These are phyloP conservation scores for Gypsophila paniculata DNA, from an alignment of 179 eudicot genomes.

Conservation along the genomic window DNA sequence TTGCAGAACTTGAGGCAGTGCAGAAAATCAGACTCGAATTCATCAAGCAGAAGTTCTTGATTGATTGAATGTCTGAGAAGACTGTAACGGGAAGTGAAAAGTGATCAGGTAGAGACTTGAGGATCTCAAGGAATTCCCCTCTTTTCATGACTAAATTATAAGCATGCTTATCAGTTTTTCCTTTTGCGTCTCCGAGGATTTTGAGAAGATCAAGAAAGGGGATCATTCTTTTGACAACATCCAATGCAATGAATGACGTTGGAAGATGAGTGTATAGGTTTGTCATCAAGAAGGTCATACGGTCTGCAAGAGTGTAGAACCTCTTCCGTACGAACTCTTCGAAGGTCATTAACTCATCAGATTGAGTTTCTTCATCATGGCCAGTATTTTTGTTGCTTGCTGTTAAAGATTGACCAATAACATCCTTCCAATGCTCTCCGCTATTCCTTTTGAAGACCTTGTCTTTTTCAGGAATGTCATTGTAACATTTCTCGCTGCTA, in stretches of 20 bases:
- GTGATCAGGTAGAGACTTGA: constrained; percentile 32
- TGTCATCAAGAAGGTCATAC: constrained; percentile 24
- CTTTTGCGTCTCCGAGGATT: constrained; percentile 19
- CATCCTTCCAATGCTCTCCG: constrained; percentile 27
- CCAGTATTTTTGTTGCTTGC: constrained; percentile 19
- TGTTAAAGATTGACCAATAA: constrained; percentile 27
- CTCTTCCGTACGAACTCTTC: constrained; percentile 42
- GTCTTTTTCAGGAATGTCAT: constrained; percentile 7
- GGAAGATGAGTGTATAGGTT: constrained; percentile 59
- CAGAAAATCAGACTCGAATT: constrained; percentile 52
- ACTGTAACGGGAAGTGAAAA: constrained; percentile 4
- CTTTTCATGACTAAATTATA: constrained; percentile 17
- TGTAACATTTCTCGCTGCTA: not conserved
- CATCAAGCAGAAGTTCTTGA: constrained; percentile 42
- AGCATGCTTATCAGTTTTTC: not conserved
- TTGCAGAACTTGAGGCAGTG: constrained; percentile 57
- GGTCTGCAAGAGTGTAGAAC: constrained; percentile 25
- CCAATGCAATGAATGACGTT: constrained; percentile 35
- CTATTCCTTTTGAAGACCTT: constrained; percentile 17
- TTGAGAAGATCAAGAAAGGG: constrained; percentile 29
- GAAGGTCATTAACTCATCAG: constrained; percentile 23
- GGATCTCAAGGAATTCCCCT: constrained; percentile 33
- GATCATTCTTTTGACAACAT: constrained; percentile 42
- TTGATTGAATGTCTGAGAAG: constrained; percentile 14
- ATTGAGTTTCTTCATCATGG: constrained; percentile 2